phyloP scores from a whole-genome alignment of 768 basidiomycete genomes.

The Boletus pseudo-olivaceus region DNA sequence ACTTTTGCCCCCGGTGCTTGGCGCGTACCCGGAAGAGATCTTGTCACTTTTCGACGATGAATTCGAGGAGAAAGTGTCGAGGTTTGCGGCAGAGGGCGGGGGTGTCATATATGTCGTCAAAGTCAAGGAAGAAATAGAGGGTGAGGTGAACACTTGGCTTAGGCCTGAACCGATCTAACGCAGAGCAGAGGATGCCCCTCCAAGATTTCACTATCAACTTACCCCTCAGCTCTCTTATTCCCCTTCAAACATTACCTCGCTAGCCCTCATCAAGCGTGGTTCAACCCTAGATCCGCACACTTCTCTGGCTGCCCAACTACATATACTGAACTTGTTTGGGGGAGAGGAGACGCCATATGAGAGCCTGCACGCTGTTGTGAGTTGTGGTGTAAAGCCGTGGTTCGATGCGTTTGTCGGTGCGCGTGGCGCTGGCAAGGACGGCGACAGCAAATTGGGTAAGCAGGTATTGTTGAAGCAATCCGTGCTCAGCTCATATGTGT shows the following conservation, averaged over 20 bases:
- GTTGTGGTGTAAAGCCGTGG: slow-evolving; percentile 94
- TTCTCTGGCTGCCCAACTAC: slow-evolving; percentile 81
- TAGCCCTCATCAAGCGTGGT: slow-evolving; percentile 93
- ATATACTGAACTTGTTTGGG: slow-evolving; percentile 89
- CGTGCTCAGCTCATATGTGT: slow-evolving; percentile 3
- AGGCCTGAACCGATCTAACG: slow-evolving; percentile 6
- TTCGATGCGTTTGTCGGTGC: slow-evolving; percentile 96
- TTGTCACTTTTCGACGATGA: slow-evolving; percentile 66
- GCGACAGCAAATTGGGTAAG: slow-evolving; percentile 79
- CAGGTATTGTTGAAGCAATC: slow-evolving; percentile 3
- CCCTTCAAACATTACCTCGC: slow-evolving; percentile 72
- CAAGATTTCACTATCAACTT: slow-evolving; percentile 63
- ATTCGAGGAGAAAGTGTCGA: slow-evolving; percentile 70
- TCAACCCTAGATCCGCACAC: slow-evolving; percentile 75
- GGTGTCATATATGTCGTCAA: slow-evolving; percentile 84
- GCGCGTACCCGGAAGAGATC: slow-evolving; percentile 62
- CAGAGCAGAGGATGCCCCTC: slow-evolving; percentile 57
- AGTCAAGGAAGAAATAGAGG: slow-evolving; percentile 68
- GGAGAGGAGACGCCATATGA: slow-evolving; percentile 92
- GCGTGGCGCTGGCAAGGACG: slow-evolving; percentile 69
- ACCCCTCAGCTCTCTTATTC: slow-evolving; percentile 78
- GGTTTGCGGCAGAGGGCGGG: slow-evolving; percentile 73
- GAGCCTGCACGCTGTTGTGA: slow-evolving; percentile 91
- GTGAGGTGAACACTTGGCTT: slow-evolving; percentile 37
- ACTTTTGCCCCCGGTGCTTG: slow-evolving; percentile 79